Base-by-base conservation (phyloP, 345 rosid genomes). In the Aquilaria sinensis region DNA sequence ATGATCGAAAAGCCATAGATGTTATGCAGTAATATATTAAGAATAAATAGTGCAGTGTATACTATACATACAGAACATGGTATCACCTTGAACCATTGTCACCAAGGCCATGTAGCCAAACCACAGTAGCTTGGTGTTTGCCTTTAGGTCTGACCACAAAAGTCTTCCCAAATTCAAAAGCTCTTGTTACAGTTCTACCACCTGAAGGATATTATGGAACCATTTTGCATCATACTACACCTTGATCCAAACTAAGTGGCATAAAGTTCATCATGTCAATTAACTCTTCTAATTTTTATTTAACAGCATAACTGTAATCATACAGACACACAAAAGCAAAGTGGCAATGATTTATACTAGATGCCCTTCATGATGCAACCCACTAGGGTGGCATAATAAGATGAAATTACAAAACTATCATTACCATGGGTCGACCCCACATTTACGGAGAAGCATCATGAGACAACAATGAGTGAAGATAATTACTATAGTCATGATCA, bases 21-120 rank as follows among this genome's bases (percentile, higher is more conserved):
- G 50, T 29, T 54, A 65, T 33, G 70, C 49, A 53, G 49, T 59
- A 37, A 3, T 37, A 37, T 37, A 37, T 37, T 37, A 37, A 37
- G 43, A 1, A 37, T 5, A 37, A 37, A 37, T 37, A 9, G 43
- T 37, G 43, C 43, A 37, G 7, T 37, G 5, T 37, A 37, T 37
- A 9, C 43, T 37, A 37, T 37, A 37, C 8, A 37, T 37, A 37
- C 5, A 5, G 8, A 61, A 23, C 29, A 14, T 30, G 47, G 56
- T 9, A 69, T 72, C 79, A 93, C 98, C 97, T 88, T 0, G 90
- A 84, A 63, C 98, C 98, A 68, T 86, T 86, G 78, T 90, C 97
- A 12, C 97, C 98, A 74, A 90, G 95, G 23, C 97, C 98, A 75
- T 93, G 98, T 41, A 90, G 85, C 98, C 98, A 93, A 54, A 93